Base-by-base conservation (phyloP, 805 yeast species). In the Pichia exigua region DNA sequence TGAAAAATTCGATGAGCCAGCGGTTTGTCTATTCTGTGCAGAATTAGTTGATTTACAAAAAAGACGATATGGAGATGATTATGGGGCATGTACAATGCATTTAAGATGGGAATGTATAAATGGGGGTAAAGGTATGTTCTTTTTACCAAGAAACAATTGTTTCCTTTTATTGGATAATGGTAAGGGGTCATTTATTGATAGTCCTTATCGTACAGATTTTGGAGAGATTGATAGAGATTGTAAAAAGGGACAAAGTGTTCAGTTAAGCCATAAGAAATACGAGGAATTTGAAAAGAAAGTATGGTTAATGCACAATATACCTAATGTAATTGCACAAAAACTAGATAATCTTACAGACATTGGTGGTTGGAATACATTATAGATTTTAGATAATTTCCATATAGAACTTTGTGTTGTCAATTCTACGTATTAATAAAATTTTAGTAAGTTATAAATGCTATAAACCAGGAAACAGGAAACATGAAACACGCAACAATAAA, bases 291-390 rank as follows among this genome's bases (percentile, higher is more conserved):
- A 77, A 20, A 74, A 83, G 49, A 77, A 76, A 35, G 70, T 88
- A 43, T 85, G 97, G 91, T 71, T 91, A 20, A 83, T 79, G 51
- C 91, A 89, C 61, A 87, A 86, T 61, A 72, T 88, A 3, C 84
- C 88, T 4, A 88, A 87, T 59, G 73, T 76, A 44, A 82, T 91
- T 35, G 90, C 89, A 1, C 74, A 98, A 56, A 82, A 82, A 57
- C 74, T 92, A 17, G 98, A 92, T 59, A 81, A 84, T 41, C 78
- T 77, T 9, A 68, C 84, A 35, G 98, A 92, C 65, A 79, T 85
- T 40, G 99, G 99, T 10, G 99, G 99, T 0, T 92, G 99, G 99
- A 94, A 86, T 59, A 87, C 94, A 1, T 70, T 86, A 55, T 88
- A 70, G 65, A 27, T n/a, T 9, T 11, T 27, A 11, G 12, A 9